Evolutionary conservation across 2,329 filamentous ascomycete species (phyloP).

Genomic region (Onygenales sp.): DNA sequence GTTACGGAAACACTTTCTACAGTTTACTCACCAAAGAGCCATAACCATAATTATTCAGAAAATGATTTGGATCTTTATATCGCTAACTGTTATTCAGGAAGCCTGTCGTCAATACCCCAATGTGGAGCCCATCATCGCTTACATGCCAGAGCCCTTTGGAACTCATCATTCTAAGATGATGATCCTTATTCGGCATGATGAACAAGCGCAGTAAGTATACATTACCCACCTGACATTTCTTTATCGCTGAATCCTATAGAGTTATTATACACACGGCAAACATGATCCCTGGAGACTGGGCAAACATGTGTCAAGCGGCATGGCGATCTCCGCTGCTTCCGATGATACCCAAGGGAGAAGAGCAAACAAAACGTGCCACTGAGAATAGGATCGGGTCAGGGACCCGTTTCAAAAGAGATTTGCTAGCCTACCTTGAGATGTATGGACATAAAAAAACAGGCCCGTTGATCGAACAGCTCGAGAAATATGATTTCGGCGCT

Average conservation of each 20-base stretch:
- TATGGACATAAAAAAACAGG: slow-evolving; percentile 54
- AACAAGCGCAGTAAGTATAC: slow-evolving; percentile 52
- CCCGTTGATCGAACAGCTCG: slow-evolving; percentile 49
- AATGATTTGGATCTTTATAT: background rate
- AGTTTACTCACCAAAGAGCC: background rate
- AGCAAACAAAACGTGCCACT: background rate
- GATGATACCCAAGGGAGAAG: slow-evolving; percentile 18
- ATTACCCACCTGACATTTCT: background rate
- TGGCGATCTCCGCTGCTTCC: slow-evolving; percentile 70
- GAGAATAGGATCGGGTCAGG: slow-evolving; percentile 47
- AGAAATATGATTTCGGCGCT: slow-evolving; percentile 57
- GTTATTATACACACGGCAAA: slow-evolving; percentile 83
- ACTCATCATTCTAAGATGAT: slow-evolving; percentile 87
- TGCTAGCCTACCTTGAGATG: slow-evolving; percentile 60
- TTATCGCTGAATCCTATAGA: slow-evolving; percentile 17
- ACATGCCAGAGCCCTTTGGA: slow-evolving; percentile 74
- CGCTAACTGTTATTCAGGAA: slow-evolving; percentile 37
- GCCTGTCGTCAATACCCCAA: slow-evolving; percentile 55
- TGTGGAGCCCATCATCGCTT: slow-evolving; percentile 61
- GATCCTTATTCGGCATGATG: slow-evolving; percentile 68
- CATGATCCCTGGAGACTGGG: slow-evolving; percentile 82
- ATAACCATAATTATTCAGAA: background rate
- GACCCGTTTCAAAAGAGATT: slow-evolving; percentile 61
- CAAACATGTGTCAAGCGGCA: slow-evolving; percentile 74
- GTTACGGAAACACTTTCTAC: too few species aligned